Evolutionary conservation across 2,329 filamentous ascomycete species (phyloP).

Genomic region (Cladophialophora exuberans): DNA sequence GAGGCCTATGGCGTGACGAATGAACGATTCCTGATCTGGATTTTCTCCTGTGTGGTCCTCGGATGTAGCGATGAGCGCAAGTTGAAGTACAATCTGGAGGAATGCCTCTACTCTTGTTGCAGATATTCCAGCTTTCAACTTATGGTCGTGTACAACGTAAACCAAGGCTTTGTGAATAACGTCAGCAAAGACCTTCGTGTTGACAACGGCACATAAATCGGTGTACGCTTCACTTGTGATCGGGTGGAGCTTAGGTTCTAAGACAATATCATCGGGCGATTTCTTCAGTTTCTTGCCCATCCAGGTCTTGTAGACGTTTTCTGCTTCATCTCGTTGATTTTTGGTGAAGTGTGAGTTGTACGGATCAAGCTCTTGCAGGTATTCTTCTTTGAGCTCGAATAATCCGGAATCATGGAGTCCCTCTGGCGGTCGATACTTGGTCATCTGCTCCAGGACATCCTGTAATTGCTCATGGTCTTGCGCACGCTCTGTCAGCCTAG

Average conservation of each 20-base stretch:
- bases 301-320: constrained; percentile 83
- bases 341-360: constrained; percentile 96
- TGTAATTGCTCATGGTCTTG: constrained; percentile 89
- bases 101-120: constrained; percentile 86
- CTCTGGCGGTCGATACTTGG: constrained; percentile 86
- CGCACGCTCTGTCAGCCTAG: constrained; percentile 83
- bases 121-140: constrained; percentile 73
- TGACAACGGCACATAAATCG: constrained; percentile 76
- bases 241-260: constrained; percentile 79
- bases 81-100: constrained; percentile 85
- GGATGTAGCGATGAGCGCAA: constrained; percentile 80
- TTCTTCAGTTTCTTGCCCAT: constrained; percentile 87
- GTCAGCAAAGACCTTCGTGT: constrained; percentile 83
- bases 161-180: constrained; percentile 85
- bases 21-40: constrained; percentile 67
- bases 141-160: constrained; percentile 73
- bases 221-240: constrained; percentile 79
- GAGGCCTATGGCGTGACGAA: constrained; percentile 68
- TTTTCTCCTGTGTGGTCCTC: constrained; percentile 70
- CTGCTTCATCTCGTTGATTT: constrained; percentile 94
- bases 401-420: constrained; percentile 90
- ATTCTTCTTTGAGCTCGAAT: constrained; percentile 87
- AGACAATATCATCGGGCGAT: constrained; percentile 79
- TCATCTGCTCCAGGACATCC: constrained; percentile 81
- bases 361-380: constrained; percentile 85